Evolutionary conservation across 2,329 filamentous ascomycete species (phyloP), one percentile per base, ranked within the genome.

Genomic region (Pezicula radicicola): DNA sequence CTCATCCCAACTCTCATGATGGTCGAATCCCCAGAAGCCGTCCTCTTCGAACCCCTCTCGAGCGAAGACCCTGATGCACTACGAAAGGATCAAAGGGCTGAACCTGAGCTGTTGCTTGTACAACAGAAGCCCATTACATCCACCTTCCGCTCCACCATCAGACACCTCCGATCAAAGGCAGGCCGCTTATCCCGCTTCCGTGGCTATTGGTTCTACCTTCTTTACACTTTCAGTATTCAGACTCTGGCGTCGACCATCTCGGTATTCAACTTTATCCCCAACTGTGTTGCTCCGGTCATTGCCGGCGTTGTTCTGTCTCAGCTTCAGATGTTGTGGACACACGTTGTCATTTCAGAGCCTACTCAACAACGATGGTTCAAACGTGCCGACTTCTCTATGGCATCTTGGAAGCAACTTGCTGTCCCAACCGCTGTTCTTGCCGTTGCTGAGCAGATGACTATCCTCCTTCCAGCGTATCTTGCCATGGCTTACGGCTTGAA

Each of bases 301-400:
- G 75, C 82, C 25, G 76, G 80, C 48, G 68, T 93, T 19, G 68
- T 80, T 18, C 74, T 89, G 30, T 80, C 87, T 36, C 87, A 87
- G 63, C 69, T 93, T 53, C 80, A 83, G 67, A 81, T 92, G 60
- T 80, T 83, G 49, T 96, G 91, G 91, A 89, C 91, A 3, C 91
- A 96, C 69, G 85, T 89, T 63, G 83, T 96, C 66, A 91, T 97
- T 65, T 85, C 89, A 2, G 76, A 83, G 49, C 83, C 84, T 5
- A 85, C 80, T 51, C 65, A 75, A 45, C 79, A 81, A 67, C 73
- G 72, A 60, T 91, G 87, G 75, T 88, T 80, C 71, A 74, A 78
- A 63, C 87, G 47, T 57, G 57, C 16, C 55, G 90, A 52, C 78
- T 96, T 48, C 85, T 72, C 83, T 43, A 81, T 84, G 60, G 77